Base-by-base conservation (phyloP, 2,329 filamentous ascomycete genomes). In the Penicillium decumbens region DNA sequence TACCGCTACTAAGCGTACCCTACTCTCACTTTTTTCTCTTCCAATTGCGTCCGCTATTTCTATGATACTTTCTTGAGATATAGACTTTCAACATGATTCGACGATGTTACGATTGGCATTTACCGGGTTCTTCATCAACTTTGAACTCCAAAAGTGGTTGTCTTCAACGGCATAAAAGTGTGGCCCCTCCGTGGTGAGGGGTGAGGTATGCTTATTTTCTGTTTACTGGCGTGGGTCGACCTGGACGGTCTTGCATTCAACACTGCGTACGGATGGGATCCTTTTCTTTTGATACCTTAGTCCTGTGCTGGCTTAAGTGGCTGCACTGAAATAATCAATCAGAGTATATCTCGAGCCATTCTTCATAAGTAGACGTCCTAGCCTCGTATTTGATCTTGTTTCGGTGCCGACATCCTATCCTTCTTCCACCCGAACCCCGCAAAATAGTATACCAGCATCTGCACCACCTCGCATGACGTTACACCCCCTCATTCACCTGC, bases 1-100 rank as follows among this genome's bases (percentile, higher is more conserved):
- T 84, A 84, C 78, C 81, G 84, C 72, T 87, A 87, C 78, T 87
- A 86, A 80, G 73, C 63, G 62, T 53, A 47, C 62, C 50, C 56
- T 46, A 10, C 27, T 9, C 9, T 52, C 57, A 43, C 47, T 25
- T 29, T 61, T 53, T 49, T 50, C 49, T 56, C 61, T 58, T 61
- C 62, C 57, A 63, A 62, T 62, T 56, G 49, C 53, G 57, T 63
- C 62, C 57, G 58, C 61, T 61, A 64, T 58, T 66, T 37, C 61
- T 29, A 58, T 57, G 49, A 56, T 38, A 27, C 28, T 47, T 52
- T 50, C 62, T 64, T 69, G 64, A 66, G 62, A 65, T 58, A 67
- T 70, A 69, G 69, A 69, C 64, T 67, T 69, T 70, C 77, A 80
- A 79, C 77, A 80, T 76, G 75, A 78, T 75, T 69, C 79, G 75